phyloP scores from a whole-genome alignment of 345 rosid species.

The Excoecaria cochinchinensis region DNA sequence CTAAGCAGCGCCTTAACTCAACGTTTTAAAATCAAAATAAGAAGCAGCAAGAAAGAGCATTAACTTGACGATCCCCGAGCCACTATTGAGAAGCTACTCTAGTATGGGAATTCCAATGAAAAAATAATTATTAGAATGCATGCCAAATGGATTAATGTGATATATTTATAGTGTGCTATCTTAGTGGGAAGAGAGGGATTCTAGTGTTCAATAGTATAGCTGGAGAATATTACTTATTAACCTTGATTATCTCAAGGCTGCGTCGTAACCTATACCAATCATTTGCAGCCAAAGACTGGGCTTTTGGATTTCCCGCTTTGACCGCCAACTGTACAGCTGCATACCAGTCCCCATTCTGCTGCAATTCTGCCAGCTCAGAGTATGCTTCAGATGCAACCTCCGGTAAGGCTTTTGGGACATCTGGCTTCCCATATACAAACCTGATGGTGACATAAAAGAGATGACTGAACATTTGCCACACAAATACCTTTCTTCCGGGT shows the following conservation, averaged over 20 bases:
- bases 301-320: conserved; percentile 71
- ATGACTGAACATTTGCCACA: conserved; percentile 9
- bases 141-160: neutral
- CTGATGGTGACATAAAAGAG: conserved; percentile 34
- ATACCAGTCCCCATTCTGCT: conserved; percentile 64
- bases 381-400: conserved; percentile 61
- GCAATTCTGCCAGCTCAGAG: conserved; percentile 59
- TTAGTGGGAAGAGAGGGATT: neutral
- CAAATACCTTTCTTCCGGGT: neutral
- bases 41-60: too few species aligned
- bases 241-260: conserved; percentile 96
- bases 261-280: conserved; percentile 89
- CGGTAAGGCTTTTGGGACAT: conserved; percentile 77
- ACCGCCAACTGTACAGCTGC: conserved; percentile 76
- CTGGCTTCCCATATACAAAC: conserved; percentile 89
- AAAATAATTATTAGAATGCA: neutral
- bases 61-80: neutral
- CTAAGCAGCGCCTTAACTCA: neutral
- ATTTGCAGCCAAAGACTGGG: conserved; percentile 61
- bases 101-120: conserved; percentile 5
- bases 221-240: conserved; percentile 25
- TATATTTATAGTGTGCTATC: neutral
- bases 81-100: neutral
- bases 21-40: too few species aligned
- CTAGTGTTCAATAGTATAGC: neutral